Conservation (phyloP, 148 eudicot species). For the Linanthus parryae region DNA sequence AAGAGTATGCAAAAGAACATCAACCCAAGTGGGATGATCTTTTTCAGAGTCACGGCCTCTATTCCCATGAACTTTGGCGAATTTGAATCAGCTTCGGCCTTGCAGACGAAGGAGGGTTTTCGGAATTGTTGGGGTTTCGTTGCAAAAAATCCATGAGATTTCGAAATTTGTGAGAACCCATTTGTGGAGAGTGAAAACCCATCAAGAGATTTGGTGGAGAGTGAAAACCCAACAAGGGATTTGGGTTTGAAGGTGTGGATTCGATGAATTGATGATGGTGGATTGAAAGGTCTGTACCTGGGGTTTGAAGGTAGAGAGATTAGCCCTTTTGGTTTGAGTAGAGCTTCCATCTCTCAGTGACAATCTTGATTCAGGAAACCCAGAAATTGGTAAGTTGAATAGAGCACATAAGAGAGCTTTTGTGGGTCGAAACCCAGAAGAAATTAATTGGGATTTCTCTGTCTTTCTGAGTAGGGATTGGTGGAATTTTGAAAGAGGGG, state of each 20-base stretch:
- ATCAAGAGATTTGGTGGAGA: too few species aligned
- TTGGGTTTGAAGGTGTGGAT: constrained; percentile 37
- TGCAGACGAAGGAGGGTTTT: constrained; percentile 37
- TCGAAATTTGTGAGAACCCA: constrained; percentile 36
- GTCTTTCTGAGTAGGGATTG: too few species aligned
- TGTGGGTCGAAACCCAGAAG: too few species aligned
- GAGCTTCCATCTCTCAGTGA: constrained; percentile 48
- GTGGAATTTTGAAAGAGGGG: too few species aligned
- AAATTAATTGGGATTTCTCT: too few species aligned
- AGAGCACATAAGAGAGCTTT: too few species aligned
- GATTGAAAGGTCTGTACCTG: constrained; percentile 35
- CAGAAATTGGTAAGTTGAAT: too few species aligned
- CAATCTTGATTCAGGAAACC: too few species aligned
- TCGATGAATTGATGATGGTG: constrained; percentile 33
- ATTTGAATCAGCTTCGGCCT: constrained; percentile 50
- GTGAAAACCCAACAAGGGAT: too few species aligned
- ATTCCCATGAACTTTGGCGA: constrained; percentile 59
- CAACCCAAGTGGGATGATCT: constrained; percentile 82
- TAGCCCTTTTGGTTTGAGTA: constrained; percentile 58
- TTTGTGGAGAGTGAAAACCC: too few species aligned
- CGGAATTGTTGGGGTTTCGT: constrained; percentile 21
- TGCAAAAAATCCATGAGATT: constrained; percentile 38
- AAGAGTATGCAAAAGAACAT: constrained; percentile 93
- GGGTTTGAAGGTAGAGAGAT: constrained; percentile 66
- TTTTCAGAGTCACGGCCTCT: constrained; percentile 57